Percentiles rank a stretch among this genome's conserved stretches.
These are phyloP conservation scores for Kwoniella shandongensis DNA, from an alignment of 768 basidiomycete genomes.

Conservation along the genomic window DNA sequence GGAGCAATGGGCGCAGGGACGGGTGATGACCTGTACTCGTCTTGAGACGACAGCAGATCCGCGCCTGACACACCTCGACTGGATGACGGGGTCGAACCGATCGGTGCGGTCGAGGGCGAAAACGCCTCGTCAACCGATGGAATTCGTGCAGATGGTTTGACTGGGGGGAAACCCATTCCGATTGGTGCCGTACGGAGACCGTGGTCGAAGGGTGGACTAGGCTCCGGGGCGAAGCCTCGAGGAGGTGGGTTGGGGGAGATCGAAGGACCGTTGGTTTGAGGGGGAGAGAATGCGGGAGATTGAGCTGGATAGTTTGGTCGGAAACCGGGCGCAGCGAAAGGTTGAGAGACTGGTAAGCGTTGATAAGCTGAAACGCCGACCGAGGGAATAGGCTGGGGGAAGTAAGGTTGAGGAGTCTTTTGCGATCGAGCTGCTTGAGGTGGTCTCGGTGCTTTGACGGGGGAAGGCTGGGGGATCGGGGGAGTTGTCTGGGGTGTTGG, in stretches of 20 bases:
- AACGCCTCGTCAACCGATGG: constrained; percentile 42
- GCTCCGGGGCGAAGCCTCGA: constrained; percentile 24
- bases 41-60: constrained; percentile 13
- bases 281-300: constrained; percentile 37
- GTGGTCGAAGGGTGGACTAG: constrained; percentile 32
- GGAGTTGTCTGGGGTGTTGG: constrained; percentile 29
- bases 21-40: constrained; percentile 15
- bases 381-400: constrained; percentile 35
- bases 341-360: constrained; percentile 36
- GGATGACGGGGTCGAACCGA: constrained; percentile 29
- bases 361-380: constrained; percentile 24
- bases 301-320: constrained; percentile 25
- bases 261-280: constrained; percentile 19
- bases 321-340: constrained; percentile 28
- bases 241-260: constrained; percentile 34
- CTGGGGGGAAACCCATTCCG: constrained; percentile 47
- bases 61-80: constrained; percentile 19
- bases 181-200: constrained; percentile 38
- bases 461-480: constrained; percentile 32
- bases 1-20: constrained; percentile 26
- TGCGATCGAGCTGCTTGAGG: constrained; percentile 20
- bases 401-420: constrained; percentile 41
- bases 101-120: constrained; percentile 40
- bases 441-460: constrained; percentile 24
- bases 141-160: constrained; percentile 27